Percentiles rank a stretch among this genome's conserved stretches.
These are phyloP conservation scores for Tilletia indica DNA, from an alignment of 1,284 basidiomycete genomes.

Conservation along the genomic window DNA sequence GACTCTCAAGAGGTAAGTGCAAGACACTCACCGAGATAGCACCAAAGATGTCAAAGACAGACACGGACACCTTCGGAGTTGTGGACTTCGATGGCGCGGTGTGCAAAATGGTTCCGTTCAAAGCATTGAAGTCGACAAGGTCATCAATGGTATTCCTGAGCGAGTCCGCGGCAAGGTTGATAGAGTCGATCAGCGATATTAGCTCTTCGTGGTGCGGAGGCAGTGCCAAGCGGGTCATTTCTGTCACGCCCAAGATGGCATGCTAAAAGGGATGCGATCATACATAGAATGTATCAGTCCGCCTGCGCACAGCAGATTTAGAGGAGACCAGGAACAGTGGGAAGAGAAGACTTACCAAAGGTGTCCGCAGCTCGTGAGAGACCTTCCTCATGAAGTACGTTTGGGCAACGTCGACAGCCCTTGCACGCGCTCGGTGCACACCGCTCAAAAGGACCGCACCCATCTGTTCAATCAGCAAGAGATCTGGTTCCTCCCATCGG, in stretches of 20 bases:
- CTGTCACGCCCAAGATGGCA: not conserved
- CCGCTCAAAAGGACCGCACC: not conserved
- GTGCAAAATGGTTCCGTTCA: not conserved
- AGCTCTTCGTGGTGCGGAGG: not conserved
- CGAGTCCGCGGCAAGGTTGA: not conserved
- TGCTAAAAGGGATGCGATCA: not conserved
- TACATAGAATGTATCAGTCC: not conserved
- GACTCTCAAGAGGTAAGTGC: too few species aligned
- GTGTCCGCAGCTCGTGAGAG: slow-evolving; percentile 4
- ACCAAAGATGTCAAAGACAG: not conserved
- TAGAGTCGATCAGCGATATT: not conserved
- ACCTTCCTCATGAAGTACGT: slow-evolving; percentile 1
- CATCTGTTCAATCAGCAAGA: not conserved
- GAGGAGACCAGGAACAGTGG: too few species aligned
- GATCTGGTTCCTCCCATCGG: not conserved
- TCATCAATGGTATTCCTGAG: not conserved
- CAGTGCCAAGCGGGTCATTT: not conserved
- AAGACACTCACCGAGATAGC: not conserved
- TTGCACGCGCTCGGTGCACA: not conserved
- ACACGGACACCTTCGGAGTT: not conserved
- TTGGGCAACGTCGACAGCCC: not conserved
- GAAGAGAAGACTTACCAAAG: not conserved
- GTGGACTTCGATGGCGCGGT: not conserved
- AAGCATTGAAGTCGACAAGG: slow-evolving; percentile 2
- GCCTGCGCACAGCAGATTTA: too few species aligned